Evolutionary conservation across 495 filamentous ascomycete genomes (phyloP).

Genomic region (Penicillium canariense): DNA sequence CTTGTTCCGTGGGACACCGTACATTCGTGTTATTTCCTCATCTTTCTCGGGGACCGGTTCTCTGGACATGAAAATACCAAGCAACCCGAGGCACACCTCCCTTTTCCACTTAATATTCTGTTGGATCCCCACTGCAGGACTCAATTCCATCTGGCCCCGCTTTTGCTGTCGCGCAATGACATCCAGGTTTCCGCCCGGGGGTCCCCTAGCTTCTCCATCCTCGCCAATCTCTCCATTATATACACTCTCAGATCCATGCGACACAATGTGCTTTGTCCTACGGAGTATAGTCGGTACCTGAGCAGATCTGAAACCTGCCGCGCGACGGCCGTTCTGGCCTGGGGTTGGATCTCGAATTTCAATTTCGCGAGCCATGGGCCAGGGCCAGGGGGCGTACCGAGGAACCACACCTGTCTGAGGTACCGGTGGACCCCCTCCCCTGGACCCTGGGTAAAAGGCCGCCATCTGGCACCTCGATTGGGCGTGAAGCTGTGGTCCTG

Average conservation of each 20-base stretch:
- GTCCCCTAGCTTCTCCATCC: neutral
- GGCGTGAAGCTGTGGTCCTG: too few species aligned
- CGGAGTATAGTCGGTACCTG: constrained; percentile 4
- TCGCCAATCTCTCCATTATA: neutral
- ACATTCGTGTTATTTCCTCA: too few species aligned
- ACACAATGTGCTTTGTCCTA: neutral
- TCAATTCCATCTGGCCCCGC: neutral
- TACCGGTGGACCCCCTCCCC: constrained; percentile 7
- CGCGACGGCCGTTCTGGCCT: neutral
- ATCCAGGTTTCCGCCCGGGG: neutral
- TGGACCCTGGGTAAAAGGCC: neutral
- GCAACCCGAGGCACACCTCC: neutral
- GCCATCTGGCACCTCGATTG: neutral
- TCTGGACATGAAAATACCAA: too few species aligned
- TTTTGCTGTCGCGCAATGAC: neutral
- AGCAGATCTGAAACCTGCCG: constrained; percentile 3
- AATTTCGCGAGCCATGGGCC: neutral
- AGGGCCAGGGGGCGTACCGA: neutral
- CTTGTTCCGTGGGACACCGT: too few species aligned
- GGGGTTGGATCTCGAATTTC: neutral
- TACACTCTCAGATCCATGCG: neutral
- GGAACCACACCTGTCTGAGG: constrained; percentile 5
- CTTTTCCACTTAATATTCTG: neutral
- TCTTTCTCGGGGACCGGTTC: too few species aligned
- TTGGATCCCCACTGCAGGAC: neutral